Conservation (phyloP, 2,329 filamentous ascomycete genomes). For the Diaporthe caulivora region DNA sequence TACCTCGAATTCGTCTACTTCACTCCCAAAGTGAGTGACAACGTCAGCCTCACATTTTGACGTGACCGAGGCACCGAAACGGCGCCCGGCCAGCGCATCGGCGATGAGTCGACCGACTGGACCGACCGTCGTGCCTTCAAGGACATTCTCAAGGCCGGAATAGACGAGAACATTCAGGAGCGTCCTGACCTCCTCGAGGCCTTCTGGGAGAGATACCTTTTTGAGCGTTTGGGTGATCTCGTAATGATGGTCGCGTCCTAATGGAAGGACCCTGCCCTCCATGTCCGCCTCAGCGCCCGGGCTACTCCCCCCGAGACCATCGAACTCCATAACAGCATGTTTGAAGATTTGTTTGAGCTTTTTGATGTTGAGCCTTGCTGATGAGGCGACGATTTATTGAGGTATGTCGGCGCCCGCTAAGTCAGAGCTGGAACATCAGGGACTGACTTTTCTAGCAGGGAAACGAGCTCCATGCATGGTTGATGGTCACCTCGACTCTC, state of each 20-base stretch:
- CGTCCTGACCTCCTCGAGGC: too few relatives aligned
- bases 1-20: too few relatives aligned
- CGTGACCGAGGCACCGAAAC: fast-evolving
- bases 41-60: neutral
- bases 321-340: too few relatives aligned
- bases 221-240: neutral
- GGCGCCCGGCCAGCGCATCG: fast-evolving
- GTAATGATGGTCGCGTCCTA: neutral
- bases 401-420: too few relatives aligned
- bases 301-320: too few relatives aligned
- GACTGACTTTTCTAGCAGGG: too few relatives aligned
- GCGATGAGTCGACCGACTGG: neutral
- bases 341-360: too few relatives aligned
- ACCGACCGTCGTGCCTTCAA: neutral
- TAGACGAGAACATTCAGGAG: neutral
- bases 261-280: neutral
- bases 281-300: neutral
- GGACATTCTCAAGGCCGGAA: neutral
- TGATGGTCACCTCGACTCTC: neutral
- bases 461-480: too few relatives aligned
- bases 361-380: too few relatives aligned
- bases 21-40: neutral
- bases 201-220: neutral
- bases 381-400: too few relatives aligned
- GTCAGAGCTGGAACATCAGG: too few relatives aligned